These are phyloP conservation scores for Xylaria polymorpha DNA, from an alignment of 2,329 filamentous ascomycete species.

Conservation along the genomic window DNA sequence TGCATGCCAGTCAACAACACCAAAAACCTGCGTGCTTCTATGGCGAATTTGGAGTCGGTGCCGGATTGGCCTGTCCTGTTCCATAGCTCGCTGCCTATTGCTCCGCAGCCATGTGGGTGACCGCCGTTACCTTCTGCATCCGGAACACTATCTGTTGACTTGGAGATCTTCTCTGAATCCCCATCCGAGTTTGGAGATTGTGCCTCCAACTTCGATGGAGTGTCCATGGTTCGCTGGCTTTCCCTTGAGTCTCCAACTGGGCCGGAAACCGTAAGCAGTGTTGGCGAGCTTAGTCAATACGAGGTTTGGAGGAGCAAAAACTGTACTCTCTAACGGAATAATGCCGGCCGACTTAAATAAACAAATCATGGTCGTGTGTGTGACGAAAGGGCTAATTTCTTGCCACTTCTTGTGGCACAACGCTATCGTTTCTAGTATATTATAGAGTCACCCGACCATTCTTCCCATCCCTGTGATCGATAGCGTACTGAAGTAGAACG, in stretches of 20 bases:
- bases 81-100: constrained; percentile 14
- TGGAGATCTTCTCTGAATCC: neutral
- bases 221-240: neutral
- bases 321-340: neutral
- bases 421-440: neutral
- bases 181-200: neutral
- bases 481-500: no score
- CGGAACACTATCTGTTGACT: neutral
- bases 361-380: neutral
- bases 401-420: neutral
- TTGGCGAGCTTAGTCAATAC: neutral
- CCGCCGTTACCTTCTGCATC: neutral
- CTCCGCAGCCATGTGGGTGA: neutral
- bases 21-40: constrained; percentile 12
- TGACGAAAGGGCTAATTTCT: neutral
- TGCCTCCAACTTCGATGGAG: neutral
- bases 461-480: no score
- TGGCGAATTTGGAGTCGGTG: neutral
- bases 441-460: neutral
- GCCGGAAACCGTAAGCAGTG: neutral
- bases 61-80: neutral
- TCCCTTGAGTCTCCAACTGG: neutral
- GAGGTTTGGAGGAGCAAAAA: neutral
- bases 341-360: neutral
- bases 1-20: constrained; percentile 19